Evolutionary conservation across 2,329 filamentous ascomycete genomes (phyloP).

Genomic region (Massarina eburnea): DNA sequence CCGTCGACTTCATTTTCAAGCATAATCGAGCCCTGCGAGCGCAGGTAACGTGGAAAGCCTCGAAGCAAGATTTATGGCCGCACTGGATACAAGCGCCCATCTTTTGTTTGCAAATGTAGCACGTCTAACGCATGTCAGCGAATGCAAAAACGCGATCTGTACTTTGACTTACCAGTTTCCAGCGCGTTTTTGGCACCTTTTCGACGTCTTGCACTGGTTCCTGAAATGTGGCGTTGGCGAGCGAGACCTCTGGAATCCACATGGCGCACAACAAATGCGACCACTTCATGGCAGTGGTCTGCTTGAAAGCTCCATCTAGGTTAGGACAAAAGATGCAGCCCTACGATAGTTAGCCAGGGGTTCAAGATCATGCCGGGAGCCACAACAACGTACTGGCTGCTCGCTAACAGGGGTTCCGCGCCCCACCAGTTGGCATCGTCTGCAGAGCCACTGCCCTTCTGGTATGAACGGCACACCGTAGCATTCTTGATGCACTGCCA

Average conservation of each 20-base stretch:
- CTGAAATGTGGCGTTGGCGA: constrained; percentile 97
- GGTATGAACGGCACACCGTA: constrained; percentile 99
- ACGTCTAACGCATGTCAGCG: constrained; percentile 53
- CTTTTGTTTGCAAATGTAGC: constrained; percentile 94
- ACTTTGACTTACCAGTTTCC: constrained; percentile 69
- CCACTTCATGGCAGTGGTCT: constrained; percentile 96
- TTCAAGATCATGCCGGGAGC: neutral
- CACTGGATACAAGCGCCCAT: constrained; percentile 99
- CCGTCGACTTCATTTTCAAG: constrained; percentile 93
- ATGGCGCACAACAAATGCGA: constrained; percentile 94
- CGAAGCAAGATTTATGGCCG: constrained; percentile 94
- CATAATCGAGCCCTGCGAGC: constrained; percentile 84
- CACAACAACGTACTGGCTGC: constrained; percentile 31
- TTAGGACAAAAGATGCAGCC: constrained; percentile 96
- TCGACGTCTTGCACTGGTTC: constrained; percentile 98
- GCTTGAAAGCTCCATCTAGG: constrained; percentile 96
- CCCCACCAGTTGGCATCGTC: constrained; percentile 94
- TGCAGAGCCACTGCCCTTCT: constrained; percentile 96
- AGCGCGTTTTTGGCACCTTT: constrained; percentile 91
- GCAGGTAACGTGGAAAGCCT: constrained; percentile 96
- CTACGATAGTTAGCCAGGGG: constrained; percentile 26
- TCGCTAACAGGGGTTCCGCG: constrained; percentile 76
- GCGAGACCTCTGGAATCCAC: constrained; percentile 96
- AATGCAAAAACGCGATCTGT: neutral
- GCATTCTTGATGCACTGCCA: constrained; percentile 97